phyloP scores from a whole-genome alignment of 495 filamentous ascomycete genomes.

The Penicillium bovifimosum region DNA sequence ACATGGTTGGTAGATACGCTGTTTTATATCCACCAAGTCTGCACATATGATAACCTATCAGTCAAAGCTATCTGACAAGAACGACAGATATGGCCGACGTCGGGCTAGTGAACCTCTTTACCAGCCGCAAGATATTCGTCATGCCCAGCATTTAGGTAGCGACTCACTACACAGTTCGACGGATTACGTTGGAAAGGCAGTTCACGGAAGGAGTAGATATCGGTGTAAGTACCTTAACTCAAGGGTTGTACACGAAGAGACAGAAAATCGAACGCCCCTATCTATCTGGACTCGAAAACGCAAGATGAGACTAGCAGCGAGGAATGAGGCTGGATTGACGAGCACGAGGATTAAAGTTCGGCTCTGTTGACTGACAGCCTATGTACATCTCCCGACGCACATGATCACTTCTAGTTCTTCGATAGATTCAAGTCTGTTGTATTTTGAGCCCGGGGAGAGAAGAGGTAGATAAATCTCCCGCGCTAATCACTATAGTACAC shows the following conservation, averaged over 20 bases:
- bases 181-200: too few species aligned
- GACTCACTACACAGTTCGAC: not conserved
- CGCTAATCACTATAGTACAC: constrained; percentile 27
- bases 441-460: constrained; percentile 12
- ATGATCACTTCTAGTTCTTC: not conserved
- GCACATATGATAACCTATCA: too few species aligned
- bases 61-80: not conserved
- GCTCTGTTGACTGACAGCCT: not conserved
- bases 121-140: not conserved
- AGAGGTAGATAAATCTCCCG: constrained; percentile 3
- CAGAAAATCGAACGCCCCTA: not conserved
- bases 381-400: not conserved
- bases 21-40: too few species aligned
- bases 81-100: not conserved
- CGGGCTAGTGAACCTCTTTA: not conserved
- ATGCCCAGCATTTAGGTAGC: not conserved
- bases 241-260: not conserved
- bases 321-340: not conserved
- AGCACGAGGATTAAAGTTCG: not conserved
- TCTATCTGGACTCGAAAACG: not conserved
- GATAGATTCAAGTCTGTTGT: constrained; percentile 4
- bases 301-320: too few species aligned
- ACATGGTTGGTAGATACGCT: too few species aligned
- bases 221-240: too few species aligned
- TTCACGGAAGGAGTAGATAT: not conserved